A percentile compares a stretch with the other conserved stretches of the same genome.
These are phyloP conservation scores for Corylus avellana DNA, from an alignment of 306 rosid genomes.

Conservation along the genomic window DNA sequence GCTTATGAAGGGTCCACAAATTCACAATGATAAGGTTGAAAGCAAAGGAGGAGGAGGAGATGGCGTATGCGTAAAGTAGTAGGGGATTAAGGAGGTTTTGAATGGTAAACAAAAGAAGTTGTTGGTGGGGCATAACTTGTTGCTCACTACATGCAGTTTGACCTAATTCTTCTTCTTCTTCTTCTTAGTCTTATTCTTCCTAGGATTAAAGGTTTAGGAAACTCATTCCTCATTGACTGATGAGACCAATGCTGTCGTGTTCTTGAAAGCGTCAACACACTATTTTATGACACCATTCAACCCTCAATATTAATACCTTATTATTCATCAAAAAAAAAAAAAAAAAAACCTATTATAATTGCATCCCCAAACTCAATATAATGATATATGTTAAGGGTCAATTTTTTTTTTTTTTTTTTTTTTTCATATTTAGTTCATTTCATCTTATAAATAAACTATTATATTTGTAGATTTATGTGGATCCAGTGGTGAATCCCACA, in stretches of 20 bases:
- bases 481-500: no score
- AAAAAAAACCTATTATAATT: no score
- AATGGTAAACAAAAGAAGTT: neutral
- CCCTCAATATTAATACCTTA: neutral
- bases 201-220: no score
- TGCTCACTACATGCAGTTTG: neutral
- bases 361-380: no score
- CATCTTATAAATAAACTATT: no score
- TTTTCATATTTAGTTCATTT: no score
- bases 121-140: neutral
- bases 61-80: neutral
- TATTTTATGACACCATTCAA: neutral
- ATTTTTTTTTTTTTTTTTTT: no score
- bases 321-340: neutral
- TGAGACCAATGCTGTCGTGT: neutral
- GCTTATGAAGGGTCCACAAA: no score
- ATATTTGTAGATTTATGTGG: no score
- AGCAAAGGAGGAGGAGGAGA: neutral
- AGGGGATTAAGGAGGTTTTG: neutral
- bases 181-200: no score
- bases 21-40: no score
- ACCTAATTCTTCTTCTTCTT: neutral
- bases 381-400: no score
- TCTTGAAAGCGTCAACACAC: neutral
- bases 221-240: neutral